Evolutionary conservation across 306 rosid species (phyloP).

Genomic region (Ziziphus jujuba): DNA sequence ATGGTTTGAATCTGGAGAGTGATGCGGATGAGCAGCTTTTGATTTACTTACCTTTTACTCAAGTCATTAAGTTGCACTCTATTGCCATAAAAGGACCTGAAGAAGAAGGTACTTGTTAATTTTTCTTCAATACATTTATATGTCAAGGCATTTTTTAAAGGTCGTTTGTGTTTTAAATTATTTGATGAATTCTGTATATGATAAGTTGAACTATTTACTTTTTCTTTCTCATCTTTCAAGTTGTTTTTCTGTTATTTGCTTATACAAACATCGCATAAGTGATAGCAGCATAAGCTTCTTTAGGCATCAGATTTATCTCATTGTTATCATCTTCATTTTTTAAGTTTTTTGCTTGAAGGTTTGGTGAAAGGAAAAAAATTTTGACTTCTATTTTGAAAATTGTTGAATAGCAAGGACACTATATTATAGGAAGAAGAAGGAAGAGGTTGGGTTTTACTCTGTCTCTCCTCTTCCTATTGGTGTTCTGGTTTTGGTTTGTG

Average conservation of each 20-base stretch:
- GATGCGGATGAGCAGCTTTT: slow-evolving; percentile 98
- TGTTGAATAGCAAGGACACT: too few relatives aligned
- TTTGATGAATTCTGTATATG: not conserved
- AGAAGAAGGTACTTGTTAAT: slow-evolving; percentile 66
- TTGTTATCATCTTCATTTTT: not conserved
- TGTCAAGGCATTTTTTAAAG: not conserved
- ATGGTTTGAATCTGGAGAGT: slow-evolving; percentile 86
- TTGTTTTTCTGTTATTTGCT: not conserved
- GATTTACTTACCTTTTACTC: slow-evolving; percentile 82
- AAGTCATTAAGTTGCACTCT: slow-evolving; percentile 81
- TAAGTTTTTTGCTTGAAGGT: not conserved
- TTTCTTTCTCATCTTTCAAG: not conserved
- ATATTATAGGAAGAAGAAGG: too few relatives aligned
- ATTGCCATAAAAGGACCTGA: slow-evolving; percentile 75
- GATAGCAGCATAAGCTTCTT: not conserved
- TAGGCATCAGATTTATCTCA: not conserved
- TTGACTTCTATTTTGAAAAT: too few relatives aligned
- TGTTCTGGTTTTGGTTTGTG: too few relatives aligned
- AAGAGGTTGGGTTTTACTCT: too few relatives aligned
- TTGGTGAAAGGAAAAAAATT: too few relatives aligned
- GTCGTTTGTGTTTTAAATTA: not conserved
- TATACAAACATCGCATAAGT: not conserved
- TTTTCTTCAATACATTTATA: not conserved
- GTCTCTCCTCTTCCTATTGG: too few relatives aligned
- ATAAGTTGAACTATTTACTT: not conserved